Evolutionary conservation across 495 filamentous ascomycete genomes (phyloP).

Genomic region (Coniosporium apollinis): DNA sequence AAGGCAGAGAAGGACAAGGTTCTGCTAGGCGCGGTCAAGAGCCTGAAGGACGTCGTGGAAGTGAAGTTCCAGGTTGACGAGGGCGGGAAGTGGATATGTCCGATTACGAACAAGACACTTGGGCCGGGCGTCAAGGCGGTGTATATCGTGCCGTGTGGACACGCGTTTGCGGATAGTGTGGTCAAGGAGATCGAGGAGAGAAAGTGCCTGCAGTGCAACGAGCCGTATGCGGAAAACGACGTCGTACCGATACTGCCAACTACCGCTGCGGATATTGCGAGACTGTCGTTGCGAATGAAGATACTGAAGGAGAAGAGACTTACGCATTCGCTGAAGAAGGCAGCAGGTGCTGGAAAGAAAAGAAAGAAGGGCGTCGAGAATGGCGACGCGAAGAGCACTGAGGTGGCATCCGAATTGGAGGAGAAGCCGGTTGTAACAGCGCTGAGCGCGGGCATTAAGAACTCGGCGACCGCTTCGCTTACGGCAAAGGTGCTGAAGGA

Average conservation of each 20-base stretch:
- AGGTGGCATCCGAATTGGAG: slow-evolving; percentile 3
- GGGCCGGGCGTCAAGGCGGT: slow-evolving; percentile 66
- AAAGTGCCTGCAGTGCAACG: slow-evolving; percentile 58
- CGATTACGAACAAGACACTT: slow-evolving; percentile 71
- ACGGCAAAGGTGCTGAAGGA: slow-evolving; percentile 76
- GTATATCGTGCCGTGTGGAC: slow-evolving; percentile 88
- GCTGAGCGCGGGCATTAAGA: slow-evolving; percentile 48
- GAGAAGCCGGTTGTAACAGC: background rate
- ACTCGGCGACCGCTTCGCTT: slow-evolving; percentile 64
- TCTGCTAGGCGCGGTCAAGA: slow-evolving; percentile 54
- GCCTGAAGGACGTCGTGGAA: slow-evolving; percentile 75
- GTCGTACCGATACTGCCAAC: slow-evolving; percentile 68
- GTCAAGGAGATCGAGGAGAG: slow-evolving; percentile 59
- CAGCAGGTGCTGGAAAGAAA: slow-evolving; percentile 45
- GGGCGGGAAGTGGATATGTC: slow-evolving; percentile 56
- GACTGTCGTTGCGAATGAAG: slow-evolving; percentile 43
- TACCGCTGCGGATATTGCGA: slow-evolving; percentile 50
- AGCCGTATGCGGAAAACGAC: slow-evolving; percentile 56
- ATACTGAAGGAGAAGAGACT: slow-evolving; percentile 52
- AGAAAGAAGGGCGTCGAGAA: slow-evolving; percentile 40
- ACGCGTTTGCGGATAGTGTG: slow-evolving; percentile 77
- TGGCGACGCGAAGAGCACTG: slow-evolving; percentile 12
- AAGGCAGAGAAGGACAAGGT: slow-evolving; percentile 47
- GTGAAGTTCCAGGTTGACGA: slow-evolving; percentile 56
- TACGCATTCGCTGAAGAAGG: slow-evolving; percentile 81